Conservation (phyloP, 305 asterid genomes). For the Fraxinus latifolia region DNA sequence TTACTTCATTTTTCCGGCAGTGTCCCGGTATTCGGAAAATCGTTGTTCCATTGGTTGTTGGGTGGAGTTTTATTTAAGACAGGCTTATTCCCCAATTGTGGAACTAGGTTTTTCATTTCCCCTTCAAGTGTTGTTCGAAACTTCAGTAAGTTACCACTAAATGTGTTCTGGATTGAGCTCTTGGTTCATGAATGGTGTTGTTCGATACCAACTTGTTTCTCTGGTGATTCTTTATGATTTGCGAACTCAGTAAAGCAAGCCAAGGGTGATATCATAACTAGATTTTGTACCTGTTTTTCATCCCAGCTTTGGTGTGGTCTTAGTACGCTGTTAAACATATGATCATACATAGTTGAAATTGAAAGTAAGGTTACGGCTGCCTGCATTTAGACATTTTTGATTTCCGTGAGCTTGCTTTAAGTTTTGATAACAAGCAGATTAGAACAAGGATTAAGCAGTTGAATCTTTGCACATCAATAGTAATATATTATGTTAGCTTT, state of each 20-base stretch:
- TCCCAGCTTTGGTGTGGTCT: background rate
- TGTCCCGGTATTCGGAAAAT: background rate
- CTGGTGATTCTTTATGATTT: background rate
- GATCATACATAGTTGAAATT: background rate
- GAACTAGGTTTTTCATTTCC: background rate
- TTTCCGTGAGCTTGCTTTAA: background rate
- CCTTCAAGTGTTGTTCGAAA: background rate
- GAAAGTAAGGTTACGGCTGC: background rate
- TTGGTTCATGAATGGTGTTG: background rate
- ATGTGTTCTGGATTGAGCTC: background rate
- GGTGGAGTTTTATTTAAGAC: background rate
- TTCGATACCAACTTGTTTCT: background rate
- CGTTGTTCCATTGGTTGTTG: background rate
- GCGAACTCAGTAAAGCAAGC: background rate
- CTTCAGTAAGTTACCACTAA: background rate
- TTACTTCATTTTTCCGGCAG: background rate
- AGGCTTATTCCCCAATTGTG: background rate
- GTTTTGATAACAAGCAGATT: background rate
- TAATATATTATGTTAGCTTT: slow-evolving; percentile 1
- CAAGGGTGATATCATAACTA: background rate
- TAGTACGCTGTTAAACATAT: background rate
- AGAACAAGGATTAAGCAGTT: slow-evolving; percentile 3
- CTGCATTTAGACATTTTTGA: background rate
- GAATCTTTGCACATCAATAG: background rate
- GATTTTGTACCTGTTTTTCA: background rate